Evolutionary conservation across 2,329 filamentous ascomycete species (phyloP), one percentile per base, ranked within the genome.

Genomic region (Coniosporium tulheliwenetii): DNA sequence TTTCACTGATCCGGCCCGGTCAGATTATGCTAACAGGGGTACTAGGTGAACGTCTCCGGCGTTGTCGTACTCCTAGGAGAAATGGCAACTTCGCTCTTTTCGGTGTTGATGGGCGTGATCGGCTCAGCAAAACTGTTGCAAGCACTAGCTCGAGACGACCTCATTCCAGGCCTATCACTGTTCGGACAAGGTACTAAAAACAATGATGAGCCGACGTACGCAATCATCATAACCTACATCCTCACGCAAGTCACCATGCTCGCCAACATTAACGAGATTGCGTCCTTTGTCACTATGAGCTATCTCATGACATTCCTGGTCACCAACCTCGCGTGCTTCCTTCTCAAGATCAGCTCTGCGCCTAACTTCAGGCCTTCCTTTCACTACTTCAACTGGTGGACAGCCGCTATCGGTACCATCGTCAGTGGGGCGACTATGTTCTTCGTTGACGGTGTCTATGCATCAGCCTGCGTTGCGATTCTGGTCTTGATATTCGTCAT

Each of bases 261-360:
- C 39, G 81, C 82, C 36, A 77, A 93, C 52, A 73, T 93, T 48
- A 91, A 93, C 55, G 81, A 85, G 53, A 93, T 93, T 50, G 85
- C 85, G 5, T 89, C 84, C 0, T 77, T 93, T 43, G 85, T 93
- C 37, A 89, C 85, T 2, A 93, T 93, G 82, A 82, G 83, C 12
- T 93, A 91, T 54, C 75, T 91, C 52, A 89, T 93, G 80, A 93
- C 85, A 0, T 93, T 93, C 52, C 73, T 93, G 39, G 82, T 89
- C 34, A 91, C 84, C 60, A 93, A 93, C 47, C 61, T 93, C 8
- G 85, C 85, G 5, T 93, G 85, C 49, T 93, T 93, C 51, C 64
- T 93, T 1, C 69, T 93, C 41, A 89, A 89, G 56, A 80, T 93
- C 42, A 81, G 84, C 1, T 89, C 85, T 1, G 85, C 85, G 0